Base-by-base conservation (phyloP, 805 yeast genomes). In the Spathaspora passalidarum region DNA sequence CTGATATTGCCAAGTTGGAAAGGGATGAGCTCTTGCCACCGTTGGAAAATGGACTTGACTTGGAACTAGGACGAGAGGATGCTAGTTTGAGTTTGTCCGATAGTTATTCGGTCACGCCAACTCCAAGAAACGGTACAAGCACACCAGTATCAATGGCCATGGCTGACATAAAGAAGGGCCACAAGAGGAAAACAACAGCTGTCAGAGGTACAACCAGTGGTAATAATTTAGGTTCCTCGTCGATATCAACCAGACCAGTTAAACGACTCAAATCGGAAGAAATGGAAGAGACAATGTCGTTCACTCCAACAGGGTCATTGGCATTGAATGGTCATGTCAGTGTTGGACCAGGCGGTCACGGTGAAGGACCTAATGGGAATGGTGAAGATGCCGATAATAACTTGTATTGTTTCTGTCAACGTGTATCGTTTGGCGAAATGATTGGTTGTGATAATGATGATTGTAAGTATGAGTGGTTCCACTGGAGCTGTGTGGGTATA, bases 351-450 rank as follows among this genome's bases (percentile, higher is more conserved):
- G 43, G 11, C 14, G 40, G 44, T 11, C 45, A 47, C 13, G 37
- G 32, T 26, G 48, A 45, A n/a, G 48, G 48, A 11, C 46, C 43
- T 9, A 39, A 29, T 16, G 49, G 45, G 81, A 55, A 56, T 21
- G 72, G 72, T 10, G 77, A 72, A 38, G 76, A 70, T 50, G 72
- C 75, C 0, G 77, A 72, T 49, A 71, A 72, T 49, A 69, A 64
- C 42, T 56, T 72, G 45, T 92, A 92, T 62, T 94, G 99, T 66
- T 85, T 88, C 68, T 94, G 99, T 62, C 96, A 89, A 63, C 85
- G 94, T 54, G 96, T 88, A 0, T 91, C 97, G 0, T 90, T 86
- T 68, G 99, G 99, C 21, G 91, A 85, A 56, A 94, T 94, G 99
- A 88, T 94, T 59, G 98, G 96, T 0, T 94, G 99, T 68, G 99